These are phyloP conservation scores for Claviceps maximensis DNA, from an alignment of 2,329 filamentous ascomycete species.

Conservation along the genomic window DNA sequence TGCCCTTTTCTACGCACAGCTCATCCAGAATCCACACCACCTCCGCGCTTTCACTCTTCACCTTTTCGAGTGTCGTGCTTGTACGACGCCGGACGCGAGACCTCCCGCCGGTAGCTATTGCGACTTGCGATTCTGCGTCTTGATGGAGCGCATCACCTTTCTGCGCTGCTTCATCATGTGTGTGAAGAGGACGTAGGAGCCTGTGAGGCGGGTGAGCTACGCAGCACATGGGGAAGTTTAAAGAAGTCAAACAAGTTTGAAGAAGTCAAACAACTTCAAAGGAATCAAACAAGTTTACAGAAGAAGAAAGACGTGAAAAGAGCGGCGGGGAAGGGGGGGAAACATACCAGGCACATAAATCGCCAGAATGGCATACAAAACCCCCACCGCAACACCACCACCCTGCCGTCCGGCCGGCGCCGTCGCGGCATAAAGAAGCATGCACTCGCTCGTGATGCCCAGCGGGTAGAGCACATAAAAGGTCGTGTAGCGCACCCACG, in stretches of 20 bases:
- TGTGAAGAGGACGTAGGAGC: constrained; percentile 73
- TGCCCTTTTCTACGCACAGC: background rate
- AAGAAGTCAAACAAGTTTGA: no score
- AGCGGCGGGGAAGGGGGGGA: no score
- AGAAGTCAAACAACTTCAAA: no score
- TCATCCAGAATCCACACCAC: background rate
- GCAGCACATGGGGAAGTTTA: no score
- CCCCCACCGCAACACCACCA: constrained; percentile 36
- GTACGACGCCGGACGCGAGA: no score
- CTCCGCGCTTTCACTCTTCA: no score
- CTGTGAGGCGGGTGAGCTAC: constrained; percentile 17
- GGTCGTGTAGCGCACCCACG: constrained; percentile 81
- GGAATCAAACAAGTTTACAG: no score
- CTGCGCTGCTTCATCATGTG: constrained; percentile 89
- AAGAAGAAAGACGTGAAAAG: no score
- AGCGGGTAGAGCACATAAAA: constrained; percentile 90
- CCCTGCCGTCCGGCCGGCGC: constrained; percentile 34
- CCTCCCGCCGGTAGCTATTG: no score
- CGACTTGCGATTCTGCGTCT: constrained; percentile 31
- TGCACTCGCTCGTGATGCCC: constrained; percentile 79
- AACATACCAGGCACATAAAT: constrained; percentile 72
- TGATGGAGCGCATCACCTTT: constrained; percentile 59
- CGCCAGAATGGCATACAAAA: constrained; percentile 51
- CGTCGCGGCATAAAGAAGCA: constrained; percentile 60
- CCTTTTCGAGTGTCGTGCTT: no score